phyloP scores from a whole-genome alignment of 768 basidiomycete species.

The Tubosaeta brunneosetosa region DNA sequence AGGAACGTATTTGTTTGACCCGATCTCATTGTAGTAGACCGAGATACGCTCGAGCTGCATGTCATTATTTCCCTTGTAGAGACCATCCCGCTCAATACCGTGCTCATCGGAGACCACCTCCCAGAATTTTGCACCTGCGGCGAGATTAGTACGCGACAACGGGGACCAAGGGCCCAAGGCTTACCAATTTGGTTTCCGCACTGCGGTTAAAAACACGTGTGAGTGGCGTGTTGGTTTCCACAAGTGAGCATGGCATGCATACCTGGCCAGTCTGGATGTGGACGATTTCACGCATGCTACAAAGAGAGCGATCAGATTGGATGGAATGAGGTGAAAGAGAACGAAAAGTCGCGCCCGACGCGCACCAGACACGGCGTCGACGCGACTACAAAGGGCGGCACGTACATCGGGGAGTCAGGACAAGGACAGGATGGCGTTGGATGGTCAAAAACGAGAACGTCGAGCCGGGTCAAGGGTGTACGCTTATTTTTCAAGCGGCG shows the following conservation, averaged over 20 bases:
- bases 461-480: constrained; percentile 35
- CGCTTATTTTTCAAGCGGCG: constrained; percentile 37
- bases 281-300: constrained; percentile 98
- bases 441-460: constrained; percentile 33
- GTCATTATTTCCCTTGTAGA: constrained; percentile 91
- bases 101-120: constrained; percentile 98
- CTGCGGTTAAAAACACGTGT: constrained; percentile 38
- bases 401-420: constrained; percentile 28
- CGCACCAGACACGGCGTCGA: constrained; percentile 22
- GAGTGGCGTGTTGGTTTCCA: constrained; percentile 15
- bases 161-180: constrained; percentile 28
- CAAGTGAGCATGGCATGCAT: constrained; percentile 20
- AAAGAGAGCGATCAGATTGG: constrained; percentile 27
- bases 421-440: constrained; percentile 28
- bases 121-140: constrained; percentile 89
- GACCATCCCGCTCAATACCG: constrained; percentile 89
- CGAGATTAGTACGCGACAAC: constrained; percentile 15
- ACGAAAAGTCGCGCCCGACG: constrained; percentile 22
- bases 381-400: constrained; percentile 20
- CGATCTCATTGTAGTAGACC: constrained; percentile 97
- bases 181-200: constrained; percentile 99
- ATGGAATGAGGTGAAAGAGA: constrained; percentile 7
- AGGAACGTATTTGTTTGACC: constrained; percentile 95
- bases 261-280: constrained; percentile 99
- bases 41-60: constrained; percentile 96